Evolutionary conservation across 2,329 filamentous ascomycete genomes (phyloP), one percentile per base, ranked within the genome.

Genomic region (Epichloe sibirici): DNA sequence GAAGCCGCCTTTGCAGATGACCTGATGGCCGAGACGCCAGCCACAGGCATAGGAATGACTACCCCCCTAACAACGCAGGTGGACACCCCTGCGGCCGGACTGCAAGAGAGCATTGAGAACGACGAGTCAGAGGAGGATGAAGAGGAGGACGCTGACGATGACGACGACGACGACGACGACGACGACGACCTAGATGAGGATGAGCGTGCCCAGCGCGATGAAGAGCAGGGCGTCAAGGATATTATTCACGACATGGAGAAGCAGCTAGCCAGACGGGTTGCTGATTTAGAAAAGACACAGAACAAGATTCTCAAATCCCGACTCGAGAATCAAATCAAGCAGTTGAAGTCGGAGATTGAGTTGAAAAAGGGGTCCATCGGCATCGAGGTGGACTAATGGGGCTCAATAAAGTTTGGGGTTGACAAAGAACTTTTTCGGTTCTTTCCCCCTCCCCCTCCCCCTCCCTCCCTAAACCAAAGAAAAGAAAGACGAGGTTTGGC

Each of bases 241-340:
- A 77, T 80, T 57, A 75, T 80, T 49, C 68, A 71, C 48, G 71
- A 75, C 49, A 69, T 81, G 53, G 71, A 77, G 63, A 76, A 72
- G 61, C 70, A 76, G 59, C 71, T 80, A 17, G 67, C 69, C 39
- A 64, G 65, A 38, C 68, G 73, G 51, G 68, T 75, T 58, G 66
- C 65, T 5, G 71, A 77, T 57, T 65, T 76, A 48, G 66, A 67
- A 17, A 67, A 64, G 42, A 71, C 71, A 28, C 63, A 62, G 4
- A 76, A 74, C 59, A 68, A 69, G 53, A 74, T 81, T 53, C 63
- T 82, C 53, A 69, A 70, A 54, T 71, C 69, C 53, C 73, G 78
- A 28, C 64, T 81, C 17, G 70, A 76, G 57, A 66, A 64, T 25
- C 74, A 71, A 49, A 77, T 80, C 58, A 75, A 70, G 59, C 67